Evolutionary conservation across 495 filamentous ascomycete genomes (phyloP).

Genomic region (Penicillium odoratum): DNA sequence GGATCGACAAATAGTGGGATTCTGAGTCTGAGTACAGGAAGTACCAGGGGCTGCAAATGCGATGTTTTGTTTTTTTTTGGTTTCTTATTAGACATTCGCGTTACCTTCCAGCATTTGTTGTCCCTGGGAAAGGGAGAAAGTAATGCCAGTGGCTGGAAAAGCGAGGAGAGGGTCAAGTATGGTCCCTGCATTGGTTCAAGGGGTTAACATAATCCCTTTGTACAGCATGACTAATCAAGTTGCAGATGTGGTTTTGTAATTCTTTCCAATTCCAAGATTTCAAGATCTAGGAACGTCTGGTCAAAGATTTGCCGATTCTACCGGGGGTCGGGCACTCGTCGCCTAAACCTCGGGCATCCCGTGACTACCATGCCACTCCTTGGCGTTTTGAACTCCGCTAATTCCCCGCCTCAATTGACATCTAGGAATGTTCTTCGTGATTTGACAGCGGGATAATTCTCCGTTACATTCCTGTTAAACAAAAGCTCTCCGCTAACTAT

Average conservation of each 20-base stretch:
- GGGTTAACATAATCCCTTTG: not conserved
- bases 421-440: conserved; percentile 3
- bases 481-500: not conserved
- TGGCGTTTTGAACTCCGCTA: not conserved
- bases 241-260: not conserved
- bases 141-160: conserved; percentile 10
- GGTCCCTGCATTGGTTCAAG: not conserved
- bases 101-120: conserved; percentile 1
- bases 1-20: conserved; percentile 10
- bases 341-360: conserved; percentile 19
- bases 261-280: not conserved
- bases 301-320: not conserved
- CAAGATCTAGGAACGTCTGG: not conserved
- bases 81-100: conserved; percentile 1
- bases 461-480: not conserved
- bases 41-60: conserved; percentile 2
- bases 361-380: conserved; percentile 9
- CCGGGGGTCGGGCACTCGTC: not conserved
- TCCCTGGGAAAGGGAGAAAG: conserved; percentile 6
- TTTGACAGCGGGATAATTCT: conserved; percentile 1
- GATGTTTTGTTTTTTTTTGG: conserved; percentile 1
- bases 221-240: not conserved
- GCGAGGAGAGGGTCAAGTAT: conserved; percentile 7
- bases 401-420: not conserved
- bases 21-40: not conserved